phyloP scores from a whole-genome alignment of 805 yeast genomes.

The Brettanomyces anomalus region DNA sequence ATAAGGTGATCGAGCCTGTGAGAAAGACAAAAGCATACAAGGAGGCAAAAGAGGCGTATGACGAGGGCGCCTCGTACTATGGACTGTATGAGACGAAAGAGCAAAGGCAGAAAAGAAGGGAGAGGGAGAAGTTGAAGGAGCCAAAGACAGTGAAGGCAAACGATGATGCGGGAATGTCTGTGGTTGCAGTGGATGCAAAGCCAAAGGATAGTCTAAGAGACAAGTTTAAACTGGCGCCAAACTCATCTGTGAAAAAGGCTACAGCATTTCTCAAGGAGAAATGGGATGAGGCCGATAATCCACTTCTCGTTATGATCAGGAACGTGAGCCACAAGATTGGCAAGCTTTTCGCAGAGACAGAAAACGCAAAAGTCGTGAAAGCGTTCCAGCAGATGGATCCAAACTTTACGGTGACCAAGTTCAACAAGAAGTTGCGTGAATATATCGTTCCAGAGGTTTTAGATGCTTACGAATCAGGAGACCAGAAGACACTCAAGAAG shows the following conservation, averaged over 20 bases:
- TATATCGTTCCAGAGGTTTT: constrained; percentile 90
- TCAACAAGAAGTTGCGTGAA: constrained; percentile 77
- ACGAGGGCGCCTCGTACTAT: constrained; percentile 85
- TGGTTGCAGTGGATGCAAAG: constrained; percentile 76
- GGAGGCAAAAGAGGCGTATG: constrained; percentile 79
- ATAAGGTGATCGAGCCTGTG: constrained; percentile 85
- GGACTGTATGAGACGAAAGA: constrained; percentile 91
- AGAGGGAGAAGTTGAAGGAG: constrained; percentile 44
- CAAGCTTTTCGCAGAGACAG: constrained; percentile 92
- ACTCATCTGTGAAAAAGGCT: constrained; percentile 60
- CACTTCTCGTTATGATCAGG: constrained; percentile 72
- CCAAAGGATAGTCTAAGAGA: constrained; percentile 48
- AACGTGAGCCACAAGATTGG: constrained; percentile 73
- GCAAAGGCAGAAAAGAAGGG: constrained; percentile 66
- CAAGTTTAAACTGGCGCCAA: constrained; percentile 51
- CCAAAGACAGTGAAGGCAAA: constrained; percentile 65
- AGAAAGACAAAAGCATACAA: constrained; percentile 84
- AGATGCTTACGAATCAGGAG: constrained; percentile 93
- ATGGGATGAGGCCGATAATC: constrained; percentile 94
- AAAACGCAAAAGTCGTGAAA: constrained; percentile 84
- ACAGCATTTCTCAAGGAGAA: constrained; percentile 52
- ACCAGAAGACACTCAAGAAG: constrained; percentile 65
- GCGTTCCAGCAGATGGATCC: constrained; percentile 89
- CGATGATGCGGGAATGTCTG: constrained; percentile 73
- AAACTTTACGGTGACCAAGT: constrained; percentile 66